A percentile compares a stretch with the other conserved stretches of the same genome.
phyloP scores from a whole-genome alignment of 345 rosid species.

The Heritiera littoralis region DNA sequence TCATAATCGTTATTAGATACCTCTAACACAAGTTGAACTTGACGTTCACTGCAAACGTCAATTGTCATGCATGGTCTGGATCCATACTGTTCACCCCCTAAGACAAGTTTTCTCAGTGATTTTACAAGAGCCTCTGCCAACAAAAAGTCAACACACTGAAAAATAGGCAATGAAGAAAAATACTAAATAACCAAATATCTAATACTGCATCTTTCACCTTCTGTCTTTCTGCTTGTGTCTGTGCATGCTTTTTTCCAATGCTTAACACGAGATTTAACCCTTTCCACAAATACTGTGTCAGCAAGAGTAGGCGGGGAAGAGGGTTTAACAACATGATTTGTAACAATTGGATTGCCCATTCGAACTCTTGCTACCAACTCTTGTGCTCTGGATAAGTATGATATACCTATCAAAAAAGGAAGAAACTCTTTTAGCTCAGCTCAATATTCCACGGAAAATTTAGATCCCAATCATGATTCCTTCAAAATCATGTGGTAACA shows the following conservation, averaged over 20 bases:
- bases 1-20: conserved; percentile 36
- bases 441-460: neutral
- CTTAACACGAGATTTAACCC: conserved; percentile 68
- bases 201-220: conserved; percentile 1
- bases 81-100: conserved; percentile 55
- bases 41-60: conserved; percentile 87
- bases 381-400: conserved; percentile 84
- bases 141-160: conserved; percentile 25
- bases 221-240: conserved; percentile 12
- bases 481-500: neutral
- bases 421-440: neutral
- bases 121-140: conserved; percentile 50
- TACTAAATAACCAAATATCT: conserved; percentile 5
- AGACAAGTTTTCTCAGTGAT: conserved; percentile 58
- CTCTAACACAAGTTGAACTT: conserved; percentile 68
- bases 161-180: conserved; percentile 18
- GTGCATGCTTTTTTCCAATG: conserved; percentile 24
- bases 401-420: conserved; percentile 52
- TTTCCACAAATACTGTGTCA: conserved; percentile 40
- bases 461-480: neutral
- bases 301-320: conserved; percentile 54
- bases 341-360: conserved; percentile 50
- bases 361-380: conserved; percentile 62
- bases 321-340: conserved; percentile 34
- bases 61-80: conserved; percentile 76